Conservation (phyloP, 257 asterid genomes). For the Solanum rostratum region DNA sequence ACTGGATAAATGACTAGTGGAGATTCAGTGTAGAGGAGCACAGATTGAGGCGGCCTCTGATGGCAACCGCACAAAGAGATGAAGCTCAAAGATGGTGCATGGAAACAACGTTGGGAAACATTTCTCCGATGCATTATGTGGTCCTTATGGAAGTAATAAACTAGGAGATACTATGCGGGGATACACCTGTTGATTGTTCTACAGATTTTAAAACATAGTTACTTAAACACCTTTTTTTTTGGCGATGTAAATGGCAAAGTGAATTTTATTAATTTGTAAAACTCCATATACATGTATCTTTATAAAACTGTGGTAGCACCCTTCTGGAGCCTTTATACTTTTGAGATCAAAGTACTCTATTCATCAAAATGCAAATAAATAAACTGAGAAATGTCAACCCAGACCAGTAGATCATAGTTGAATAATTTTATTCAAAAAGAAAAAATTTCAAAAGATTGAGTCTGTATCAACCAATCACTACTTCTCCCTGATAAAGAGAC, state of each 20-base stretch:
- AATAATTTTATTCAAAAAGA: background rate
- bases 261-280: background rate
- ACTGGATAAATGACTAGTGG: background rate
- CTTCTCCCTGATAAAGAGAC: background rate
- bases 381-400: background rate
- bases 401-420: background rate
- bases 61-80: background rate
- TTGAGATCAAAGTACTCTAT: background rate
- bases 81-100: background rate
- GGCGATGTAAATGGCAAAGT: background rate
- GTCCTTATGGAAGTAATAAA: background rate
- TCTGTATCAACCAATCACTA: background rate
- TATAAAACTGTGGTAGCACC: background rate
- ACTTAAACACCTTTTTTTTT: background rate
- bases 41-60: background rate
- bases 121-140: background rate
- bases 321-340: background rate
- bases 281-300: background rate
- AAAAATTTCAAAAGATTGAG: background rate
- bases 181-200: background rate
- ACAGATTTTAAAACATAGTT: background rate
- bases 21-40: background rate
- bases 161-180: background rate
- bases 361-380: background rate
- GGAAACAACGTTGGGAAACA: background rate